Conservation (phyloP, 768 basidiomycete genomes). For the Rickenella mellea region DNA sequence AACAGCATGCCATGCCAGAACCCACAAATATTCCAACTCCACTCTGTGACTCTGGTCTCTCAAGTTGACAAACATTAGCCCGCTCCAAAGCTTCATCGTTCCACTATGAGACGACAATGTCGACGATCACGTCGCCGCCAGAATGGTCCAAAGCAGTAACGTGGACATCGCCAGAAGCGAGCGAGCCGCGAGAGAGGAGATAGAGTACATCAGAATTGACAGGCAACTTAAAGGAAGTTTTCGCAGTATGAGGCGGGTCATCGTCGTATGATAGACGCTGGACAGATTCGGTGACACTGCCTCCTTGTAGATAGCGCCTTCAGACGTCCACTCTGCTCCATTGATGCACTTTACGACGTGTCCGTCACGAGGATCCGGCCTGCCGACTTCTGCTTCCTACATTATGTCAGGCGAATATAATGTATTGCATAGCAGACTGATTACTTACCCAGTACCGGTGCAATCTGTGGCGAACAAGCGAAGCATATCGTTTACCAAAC, state of each 20-base stretch:
- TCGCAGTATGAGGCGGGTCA: background rate
- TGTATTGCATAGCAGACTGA: no score
- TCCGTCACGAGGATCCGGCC: no score
- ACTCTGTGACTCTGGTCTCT: constrained; percentile 7
- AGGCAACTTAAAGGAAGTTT: background rate
- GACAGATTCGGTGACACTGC: no score
- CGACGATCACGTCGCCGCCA: constrained; percentile 11
- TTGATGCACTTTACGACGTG: no score
- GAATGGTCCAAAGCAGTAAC: background rate
- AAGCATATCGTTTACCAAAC: no score
- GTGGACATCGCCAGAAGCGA: background rate
- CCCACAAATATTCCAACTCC: constrained; percentile 22
- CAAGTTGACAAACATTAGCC: constrained; percentile 14
- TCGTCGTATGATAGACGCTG: no score
- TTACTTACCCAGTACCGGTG: no score
- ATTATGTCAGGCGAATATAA: no score
- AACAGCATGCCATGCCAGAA: background rate
- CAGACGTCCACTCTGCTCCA: no score
- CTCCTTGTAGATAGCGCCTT: no score
- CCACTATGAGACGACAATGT: constrained; percentile 12
- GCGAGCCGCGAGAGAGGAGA: constrained; percentile 1
- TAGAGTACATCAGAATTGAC: background rate
- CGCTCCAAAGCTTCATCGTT: constrained; percentile 5
- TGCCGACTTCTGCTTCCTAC: no score
- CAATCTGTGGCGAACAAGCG: no score